Conservation (phyloP, 305 asterid species). For the Fraxinus baroniana region DNA sequence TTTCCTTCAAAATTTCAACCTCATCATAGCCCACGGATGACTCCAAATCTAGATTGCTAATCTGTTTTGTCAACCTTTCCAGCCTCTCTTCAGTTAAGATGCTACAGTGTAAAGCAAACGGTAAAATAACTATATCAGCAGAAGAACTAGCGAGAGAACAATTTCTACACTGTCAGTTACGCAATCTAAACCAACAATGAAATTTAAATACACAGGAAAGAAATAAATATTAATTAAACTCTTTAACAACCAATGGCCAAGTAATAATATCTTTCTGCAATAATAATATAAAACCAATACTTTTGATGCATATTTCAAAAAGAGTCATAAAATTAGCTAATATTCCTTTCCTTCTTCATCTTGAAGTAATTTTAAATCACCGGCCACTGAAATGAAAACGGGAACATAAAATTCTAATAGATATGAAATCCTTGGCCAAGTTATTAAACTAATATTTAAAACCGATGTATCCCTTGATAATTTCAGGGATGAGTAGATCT, state of each 20-base stretch:
- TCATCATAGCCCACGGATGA: conserved; percentile 41
- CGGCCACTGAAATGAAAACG: background rate
- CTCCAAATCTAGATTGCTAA: conserved; percentile 62
- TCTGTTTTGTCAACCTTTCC: conserved; percentile 75
- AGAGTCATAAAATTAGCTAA: background rate
- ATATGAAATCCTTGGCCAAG: background rate
- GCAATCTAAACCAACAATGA: conserved; percentile 14
- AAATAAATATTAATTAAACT: conserved; percentile 9
- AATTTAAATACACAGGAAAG: background rate
- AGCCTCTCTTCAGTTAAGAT: conserved; percentile 90
- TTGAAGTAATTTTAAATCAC: background rate
- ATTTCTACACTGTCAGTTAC: background rate
- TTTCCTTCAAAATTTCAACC: conserved; percentile 52
- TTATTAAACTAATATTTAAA: background rate
- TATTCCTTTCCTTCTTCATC: background rate
- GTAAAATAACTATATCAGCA: conserved; percentile 16
- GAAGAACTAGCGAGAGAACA: conserved; percentile 9
- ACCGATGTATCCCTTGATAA: background rate
- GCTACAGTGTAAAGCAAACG: conserved; percentile 43
- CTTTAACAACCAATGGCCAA: conserved; percentile 10
- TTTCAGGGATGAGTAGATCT: conserved; percentile 4
- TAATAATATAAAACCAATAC: background rate
- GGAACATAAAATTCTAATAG: background rate
- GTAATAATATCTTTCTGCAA: conserved; percentile 11
- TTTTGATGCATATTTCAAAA: background rate